phyloP scores from a whole-genome alignment of 257 asterid genomes.

The Fraxinus quadrangulata region DNA sequence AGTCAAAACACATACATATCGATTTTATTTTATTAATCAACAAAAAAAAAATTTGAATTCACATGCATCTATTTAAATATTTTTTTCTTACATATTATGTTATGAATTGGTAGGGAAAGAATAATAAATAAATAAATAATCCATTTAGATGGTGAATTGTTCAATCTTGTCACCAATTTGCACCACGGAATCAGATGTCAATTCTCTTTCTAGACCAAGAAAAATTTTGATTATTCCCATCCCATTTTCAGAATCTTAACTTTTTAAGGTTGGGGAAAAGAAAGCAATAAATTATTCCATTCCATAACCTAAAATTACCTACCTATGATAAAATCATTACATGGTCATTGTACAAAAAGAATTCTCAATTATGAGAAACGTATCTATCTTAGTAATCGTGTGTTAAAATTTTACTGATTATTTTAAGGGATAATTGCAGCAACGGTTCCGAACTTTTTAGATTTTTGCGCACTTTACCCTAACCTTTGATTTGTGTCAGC shows the following conservation, averaged over 20 bases:
- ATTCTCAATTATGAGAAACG: no score
- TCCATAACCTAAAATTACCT: background rate
- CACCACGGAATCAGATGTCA: background rate
- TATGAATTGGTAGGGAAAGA: background rate
- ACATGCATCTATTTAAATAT: background rate
- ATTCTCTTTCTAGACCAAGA: background rate
- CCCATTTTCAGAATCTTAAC: background rate
- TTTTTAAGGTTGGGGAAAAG: background rate
- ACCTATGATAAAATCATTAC: background rate
- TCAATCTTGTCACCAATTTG: slow-evolving; percentile 2
- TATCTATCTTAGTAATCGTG: no score
- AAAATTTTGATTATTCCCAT: background rate
- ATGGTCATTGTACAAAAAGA: background rate
- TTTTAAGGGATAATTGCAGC: no score
- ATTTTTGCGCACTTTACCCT: no score
- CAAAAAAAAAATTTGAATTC: background rate
- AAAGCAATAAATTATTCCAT: background rate
- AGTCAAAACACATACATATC: no score
- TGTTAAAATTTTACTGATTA: no score
- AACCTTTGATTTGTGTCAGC: no score
- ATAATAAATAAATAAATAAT: background rate
- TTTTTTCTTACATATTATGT: background rate
- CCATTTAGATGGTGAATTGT: background rate
- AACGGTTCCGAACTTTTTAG: no score
- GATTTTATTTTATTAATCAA: no score